Percentiles rank a stretch among this genome's conserved stretches.
Evolutionary conservation across 345 rosid species (phyloP).

Genomic region (Lenwebbia sp.): DNA sequence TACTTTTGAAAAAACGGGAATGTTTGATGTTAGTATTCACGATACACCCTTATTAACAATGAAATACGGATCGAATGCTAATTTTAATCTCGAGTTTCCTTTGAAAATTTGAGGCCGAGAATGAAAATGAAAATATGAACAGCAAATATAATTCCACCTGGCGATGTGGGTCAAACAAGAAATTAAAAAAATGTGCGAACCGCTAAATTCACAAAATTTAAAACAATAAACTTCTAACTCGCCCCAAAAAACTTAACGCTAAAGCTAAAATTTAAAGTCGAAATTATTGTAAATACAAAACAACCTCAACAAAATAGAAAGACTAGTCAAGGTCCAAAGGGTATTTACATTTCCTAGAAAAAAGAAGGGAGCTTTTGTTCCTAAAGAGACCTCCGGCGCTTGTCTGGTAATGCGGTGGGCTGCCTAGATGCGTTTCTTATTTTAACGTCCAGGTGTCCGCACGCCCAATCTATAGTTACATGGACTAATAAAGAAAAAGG

Average conservation of each 20-base stretch:
- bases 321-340: not conserved
- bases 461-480: accelerated
- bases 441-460: too few relatives aligned
- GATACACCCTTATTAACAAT: not conserved
- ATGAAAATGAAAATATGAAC: not conserved
- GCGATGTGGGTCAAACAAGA: too few relatives aligned
- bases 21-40: not conserved
- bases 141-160: accelerated
- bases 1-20: too few relatives aligned
- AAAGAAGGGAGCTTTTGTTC: too few relatives aligned
- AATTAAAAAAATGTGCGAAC: too few relatives aligned
- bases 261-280: not conserved
- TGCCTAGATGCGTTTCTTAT: too few relatives aligned
- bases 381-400: too few relatives aligned
- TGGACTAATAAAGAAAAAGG: not conserved
- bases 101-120: accelerated
- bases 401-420: too few relatives aligned
- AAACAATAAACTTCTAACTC: not conserved
- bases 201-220: not conserved
- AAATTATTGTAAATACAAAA: not conserved
- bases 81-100: not conserved
- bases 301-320: not conserved
- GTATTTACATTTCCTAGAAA: not conserved
- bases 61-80: not conserved
- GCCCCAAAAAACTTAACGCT: not conserved